Evolutionary conservation across 495 filamentous ascomycete species (phyloP), one percentile per base, ranked within the genome.

Genomic region (Penicillium arizonense): DNA sequence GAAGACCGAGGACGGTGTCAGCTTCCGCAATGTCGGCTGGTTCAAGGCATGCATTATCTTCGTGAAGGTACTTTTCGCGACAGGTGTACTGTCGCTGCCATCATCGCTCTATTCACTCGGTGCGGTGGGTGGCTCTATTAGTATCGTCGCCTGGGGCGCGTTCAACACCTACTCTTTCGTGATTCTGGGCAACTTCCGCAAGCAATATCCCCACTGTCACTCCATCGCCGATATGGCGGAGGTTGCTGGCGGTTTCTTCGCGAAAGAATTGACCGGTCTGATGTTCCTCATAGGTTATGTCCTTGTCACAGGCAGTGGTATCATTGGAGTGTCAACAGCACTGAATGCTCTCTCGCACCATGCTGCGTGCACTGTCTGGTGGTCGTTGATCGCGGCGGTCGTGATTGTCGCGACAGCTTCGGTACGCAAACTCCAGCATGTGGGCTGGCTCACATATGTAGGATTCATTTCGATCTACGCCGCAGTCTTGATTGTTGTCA

Each of bases 191-290:
- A 58, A 71, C 23, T 73, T 73, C 40, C 67, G 68, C 44, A 53
- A 58, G 18, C 24, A 32, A n/a, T 42, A 65, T 42, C 65, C 65
- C 11, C 66, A 73, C 36, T 79, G 75, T 52, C 63, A 69, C 50
- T 67, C 64, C 52, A 83, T 91, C 44, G 83, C 84, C n/a, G 87
- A 93, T 58, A 87, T 82, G 38, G 83, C 84, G 4, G 62, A 79
- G 23, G 70, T 92, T 21, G 77, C 87, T 37, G 78, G 82, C 57
- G 87, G 86, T 2, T 68, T 57, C 13, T 63, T 81, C 20, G 82
- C 58, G 7, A 63, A 65, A 8, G 69, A 70, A 42, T 37, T 79
- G 2, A 65, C 71, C 3, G 77, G 77, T 0, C 47, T 65, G 3
- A 46, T 78, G 3, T 80, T 80, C 57, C 58, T 80, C 42, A 50